A percentile compares a stretch with the other conserved stretches of the same genome.
Conservation (phyloP, 345 rosid species). For the Erysimum cheiranthoides region DNA sequence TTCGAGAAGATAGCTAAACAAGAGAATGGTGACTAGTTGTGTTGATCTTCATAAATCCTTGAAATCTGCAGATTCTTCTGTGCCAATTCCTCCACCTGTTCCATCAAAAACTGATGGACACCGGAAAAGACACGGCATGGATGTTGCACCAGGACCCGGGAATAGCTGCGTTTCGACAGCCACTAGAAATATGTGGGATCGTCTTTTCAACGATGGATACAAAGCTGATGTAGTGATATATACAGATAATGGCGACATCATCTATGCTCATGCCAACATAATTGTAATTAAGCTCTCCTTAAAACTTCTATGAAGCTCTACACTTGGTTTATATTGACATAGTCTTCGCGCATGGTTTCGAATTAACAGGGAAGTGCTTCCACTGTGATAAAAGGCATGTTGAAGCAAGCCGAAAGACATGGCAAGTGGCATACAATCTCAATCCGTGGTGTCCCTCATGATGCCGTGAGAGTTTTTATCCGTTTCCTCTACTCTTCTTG, state of each 20-base stretch:
- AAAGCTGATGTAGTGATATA: conserved; percentile 69
- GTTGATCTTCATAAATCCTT: conserved; percentile 30
- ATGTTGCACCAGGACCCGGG: conserved; percentile 35
- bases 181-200: conserved; percentile 67
- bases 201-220: conserved; percentile 72
- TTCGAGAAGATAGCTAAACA: background rate
- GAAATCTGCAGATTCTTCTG: conserved; percentile 50
- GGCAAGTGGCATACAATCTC: conserved; percentile 59
- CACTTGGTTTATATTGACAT: conserved; percentile 11
- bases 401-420: conserved; percentile 61
- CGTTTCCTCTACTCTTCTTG: conserved; percentile 84
- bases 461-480: conserved; percentile 75
- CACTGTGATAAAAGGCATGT: conserved; percentile 72
- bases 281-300: conserved; percentile 57
- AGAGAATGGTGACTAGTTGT: conserved; percentile 41
- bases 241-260: conserved; percentile 56
- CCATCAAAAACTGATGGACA: conserved; percentile 40
- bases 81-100: conserved; percentile 64
- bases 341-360: conserved; percentile 15
- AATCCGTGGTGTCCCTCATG: conserved; percentile 71
- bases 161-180: conserved; percentile 46
- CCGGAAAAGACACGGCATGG: conserved; percentile 24
- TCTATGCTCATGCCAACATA: conserved; percentile 74
- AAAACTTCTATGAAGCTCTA: background rate
- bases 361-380: conserved; percentile 79